Evolutionary conservation across 768 basidiomycete species (phyloP), one percentile per base, ranked within the genome.

Genomic region (Mycena maculata): DNA sequence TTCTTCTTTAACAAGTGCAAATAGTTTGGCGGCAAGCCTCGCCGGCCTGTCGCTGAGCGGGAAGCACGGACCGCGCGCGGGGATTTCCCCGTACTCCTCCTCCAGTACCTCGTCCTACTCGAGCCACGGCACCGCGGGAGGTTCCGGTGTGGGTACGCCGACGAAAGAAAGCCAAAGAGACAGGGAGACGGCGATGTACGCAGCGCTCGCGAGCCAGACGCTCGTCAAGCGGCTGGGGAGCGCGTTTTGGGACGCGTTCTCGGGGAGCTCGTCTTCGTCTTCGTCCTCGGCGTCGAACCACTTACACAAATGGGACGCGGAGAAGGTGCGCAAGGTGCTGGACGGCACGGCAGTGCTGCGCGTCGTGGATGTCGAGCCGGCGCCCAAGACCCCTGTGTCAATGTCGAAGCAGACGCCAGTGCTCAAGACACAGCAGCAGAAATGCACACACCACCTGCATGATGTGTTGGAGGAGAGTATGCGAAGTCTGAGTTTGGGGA

Each of bases 161-260:
- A 52, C 58, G 61, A 71, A 80, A 65, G 73, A 72, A 53, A 76
- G 76, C 68, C 73, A 77, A 65, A 76, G 79, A 63, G 80, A 82
- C 61, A 77, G 78, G 66, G 80, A 85, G 53, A 80, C 85, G 16
- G 88, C 87, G 9, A 81, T 90, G 73, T 81, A 90, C 20, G 94
- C 93, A 12, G 86, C 87, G n/a, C 82, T 94, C 68, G 94, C 93
- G 11, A 87, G 88, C 49, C 90, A 94, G 79, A 95, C 94, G 1
- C 79, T 96, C 30, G 70, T 92, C 56, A 80, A 82, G 73, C 90
- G 89, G 73, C 83, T 96, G 33, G 90, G 92, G 7, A 76, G 81
- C 23, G 92, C 94, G 47, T 95, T 96, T 80, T 93, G 94, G 92
- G 93, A 94, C 68, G 95, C 95, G 18, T 96, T 96, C 78, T 85